Evolutionary conservation across 495 filamentous ascomycete species (phyloP).

Genomic region (Aspergillus sparsus): DNA sequence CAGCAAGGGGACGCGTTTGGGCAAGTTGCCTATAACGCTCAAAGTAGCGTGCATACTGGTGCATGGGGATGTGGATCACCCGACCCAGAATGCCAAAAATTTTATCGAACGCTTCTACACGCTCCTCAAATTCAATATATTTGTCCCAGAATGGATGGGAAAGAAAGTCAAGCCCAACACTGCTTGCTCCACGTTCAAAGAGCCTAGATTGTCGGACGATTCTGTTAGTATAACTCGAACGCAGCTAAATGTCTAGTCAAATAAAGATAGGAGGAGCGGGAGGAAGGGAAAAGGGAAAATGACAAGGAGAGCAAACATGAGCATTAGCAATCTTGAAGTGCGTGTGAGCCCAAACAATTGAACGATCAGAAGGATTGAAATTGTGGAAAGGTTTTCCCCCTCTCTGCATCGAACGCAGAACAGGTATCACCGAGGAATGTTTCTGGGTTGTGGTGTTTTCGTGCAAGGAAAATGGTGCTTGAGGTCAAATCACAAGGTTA

Average conservation of each 20-base stretch:
- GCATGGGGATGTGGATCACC: slow-evolving; percentile 91
- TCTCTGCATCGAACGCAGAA: slow-evolving; percentile 38
- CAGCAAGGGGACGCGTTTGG: slow-evolving; percentile 66
- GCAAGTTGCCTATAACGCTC: slow-evolving; percentile 84
- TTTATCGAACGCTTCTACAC: slow-evolving; percentile 79
- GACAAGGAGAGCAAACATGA: slow-evolving; percentile 55
- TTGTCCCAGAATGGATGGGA: slow-evolving; percentile 99
- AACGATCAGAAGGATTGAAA: slow-evolving; percentile 37
- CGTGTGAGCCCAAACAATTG: slow-evolving; percentile 43
- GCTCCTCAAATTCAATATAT: slow-evolving; percentile 94
- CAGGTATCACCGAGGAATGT: slow-evolving; percentile 38
- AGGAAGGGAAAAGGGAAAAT: slow-evolving; percentile 37
- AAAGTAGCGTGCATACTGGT: slow-evolving; percentile 95
- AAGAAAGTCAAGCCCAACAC: slow-evolving; percentile 89
- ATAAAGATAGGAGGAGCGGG: slow-evolving; percentile 19
- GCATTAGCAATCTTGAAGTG: slow-evolving; percentile 43
- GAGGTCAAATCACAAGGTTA: slow-evolving; percentile 27
- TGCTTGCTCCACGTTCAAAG: slow-evolving; percentile 85
- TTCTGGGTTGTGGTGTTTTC: slow-evolving; percentile 30
- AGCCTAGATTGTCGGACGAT: slow-evolving; percentile 55
- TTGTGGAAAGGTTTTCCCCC: slow-evolving; percentile 30
- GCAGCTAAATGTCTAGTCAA: slow-evolving; percentile 4
- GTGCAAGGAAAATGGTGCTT: slow-evolving; percentile 32
- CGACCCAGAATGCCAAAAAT: slow-evolving; percentile 85
- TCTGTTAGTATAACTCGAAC: slow-evolving; percentile 35